Base-by-base conservation (phyloP, 352 stramenopile species). In the Globisporangium spinosum region DNA sequence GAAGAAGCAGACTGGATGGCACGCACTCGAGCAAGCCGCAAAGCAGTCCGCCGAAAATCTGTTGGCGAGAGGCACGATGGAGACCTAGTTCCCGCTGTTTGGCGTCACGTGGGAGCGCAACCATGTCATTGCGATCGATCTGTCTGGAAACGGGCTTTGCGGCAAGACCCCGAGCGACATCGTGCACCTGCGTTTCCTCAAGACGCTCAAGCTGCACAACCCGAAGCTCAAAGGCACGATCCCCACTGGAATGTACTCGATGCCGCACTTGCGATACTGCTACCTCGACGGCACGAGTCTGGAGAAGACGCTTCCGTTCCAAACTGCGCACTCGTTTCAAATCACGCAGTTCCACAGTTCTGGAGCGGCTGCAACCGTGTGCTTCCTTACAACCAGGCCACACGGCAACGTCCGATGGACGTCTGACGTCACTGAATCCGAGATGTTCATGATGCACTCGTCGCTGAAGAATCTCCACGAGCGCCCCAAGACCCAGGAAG, bases 261-360 rank as follows among this genome's bases (percentile, higher is more conserved):
- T 89, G 75, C 58, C 70, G 5, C 75, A 78, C 1, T 65, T 90
- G 0, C 83, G 77, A 9, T 89, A 85, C 62, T 89, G 80, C 70
- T 92, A 90, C 51, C 40, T 92, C 2, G 80, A 91, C 47, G 80
- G 78, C 59, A 90, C 84, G 6, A 66, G 62, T 1, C 58, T 92
- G 0, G 70, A 77, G 34, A 78, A 79, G 43, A 62, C 72, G 13
- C 67, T 92, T 7, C 83, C 82, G 7, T 77, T 76, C 56, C 71
- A 79, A 25, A 76, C 58, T 0, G 79, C 80, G 9, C 79, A 85
- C 66, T 80, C 76, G 29, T 76, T 92, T 54, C 71, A 92, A 62
- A 85, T 89, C 58, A 89, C 80, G 2, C 78, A 77, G n/a, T 68
- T 89, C 20, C 71, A 78, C 62, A 23, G 54, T 3, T 60, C 69